A percentile compares a stretch with the other conserved stretches of the same genome.
phyloP scores from a whole-genome alignment of 164 flowering plant genomes.

The Warburgia ugandensis region DNA sequence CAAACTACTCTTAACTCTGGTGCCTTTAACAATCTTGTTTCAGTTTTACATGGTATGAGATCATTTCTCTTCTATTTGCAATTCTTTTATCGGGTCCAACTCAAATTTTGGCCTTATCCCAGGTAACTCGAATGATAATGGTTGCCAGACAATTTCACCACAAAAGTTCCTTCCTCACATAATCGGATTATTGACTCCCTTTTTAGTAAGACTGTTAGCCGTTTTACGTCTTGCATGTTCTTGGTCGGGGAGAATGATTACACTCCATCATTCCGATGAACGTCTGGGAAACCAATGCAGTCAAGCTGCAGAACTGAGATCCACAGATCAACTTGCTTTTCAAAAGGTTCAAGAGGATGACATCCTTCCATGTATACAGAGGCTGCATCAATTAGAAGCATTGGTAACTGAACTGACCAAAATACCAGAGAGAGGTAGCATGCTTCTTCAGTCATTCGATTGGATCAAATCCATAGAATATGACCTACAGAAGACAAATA shows the following conservation, averaged over 20 bases:
- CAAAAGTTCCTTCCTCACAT: conserved; percentile 20
- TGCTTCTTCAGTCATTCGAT: conserved; percentile 67
- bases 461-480: conserved; percentile 78
- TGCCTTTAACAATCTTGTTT: no score
- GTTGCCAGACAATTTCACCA: conserved; percentile 16
- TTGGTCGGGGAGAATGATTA: conserved; percentile 28
- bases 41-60: no score
- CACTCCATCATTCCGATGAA: conserved; percentile 17
- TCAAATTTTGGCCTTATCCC: conserved; percentile 11
- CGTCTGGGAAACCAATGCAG: conserved; percentile 14
- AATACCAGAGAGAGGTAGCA: conserved; percentile 72
- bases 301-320: conserved; percentile 11
- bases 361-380: conserved; percentile 51
- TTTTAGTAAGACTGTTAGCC: conserved; percentile 36
- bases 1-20: no score
- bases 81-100: background rate
- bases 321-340: conserved; percentile 16
- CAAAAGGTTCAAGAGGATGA: conserved; percentile 20
- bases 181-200: conserved; percentile 19
- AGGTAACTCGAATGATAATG: conserved; percentile 23
- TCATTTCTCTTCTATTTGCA: no score
- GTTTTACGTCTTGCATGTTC: conserved; percentile 32
- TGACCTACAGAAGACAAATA: conserved; percentile 81
- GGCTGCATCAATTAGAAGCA: conserved; percentile 63
- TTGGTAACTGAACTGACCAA: conserved; percentile 48